These are phyloP conservation scores for Colletotrichum australisinense DNA, from an alignment of 2,329 filamentous ascomycete species.

Conservation along the genomic window DNA sequence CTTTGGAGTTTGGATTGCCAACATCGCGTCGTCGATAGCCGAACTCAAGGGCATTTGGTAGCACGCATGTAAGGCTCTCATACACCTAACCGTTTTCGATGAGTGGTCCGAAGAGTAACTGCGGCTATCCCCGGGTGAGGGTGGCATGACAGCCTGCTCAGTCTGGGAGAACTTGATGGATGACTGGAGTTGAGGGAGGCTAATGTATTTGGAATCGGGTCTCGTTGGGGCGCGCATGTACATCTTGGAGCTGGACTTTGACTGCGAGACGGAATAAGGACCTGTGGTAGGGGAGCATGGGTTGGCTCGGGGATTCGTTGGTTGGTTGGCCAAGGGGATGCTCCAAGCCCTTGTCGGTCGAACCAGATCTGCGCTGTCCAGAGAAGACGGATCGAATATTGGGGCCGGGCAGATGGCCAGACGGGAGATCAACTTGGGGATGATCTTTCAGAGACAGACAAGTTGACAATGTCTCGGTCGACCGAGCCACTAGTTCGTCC, in stretches of 20 bases:
- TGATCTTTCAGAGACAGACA: background rate
- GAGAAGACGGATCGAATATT: background rate
- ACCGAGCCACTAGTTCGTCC: slow-evolving; percentile 14
- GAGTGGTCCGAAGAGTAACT: background rate
- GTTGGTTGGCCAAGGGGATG: background rate
- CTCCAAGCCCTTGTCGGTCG: background rate
- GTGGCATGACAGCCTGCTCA: background rate
- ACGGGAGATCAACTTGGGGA: slow-evolving; percentile 4
- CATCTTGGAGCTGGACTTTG: slow-evolving; percentile 1
- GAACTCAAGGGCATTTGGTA: background rate
- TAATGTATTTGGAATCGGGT: slow-evolving; percentile 20
- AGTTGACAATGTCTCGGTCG: slow-evolving; percentile 28
- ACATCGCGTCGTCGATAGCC: background rate
- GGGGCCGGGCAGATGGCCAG: background rate
- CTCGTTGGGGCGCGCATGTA: background rate
- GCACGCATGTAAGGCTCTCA: background rate
- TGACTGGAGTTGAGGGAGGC: background rate
- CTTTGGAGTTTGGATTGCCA: no score
- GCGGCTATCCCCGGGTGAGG: background rate
- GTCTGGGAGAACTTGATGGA: background rate
- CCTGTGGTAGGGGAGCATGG: background rate
- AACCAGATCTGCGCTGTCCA: background rate
- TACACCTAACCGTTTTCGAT: background rate
- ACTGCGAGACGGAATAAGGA: background rate
- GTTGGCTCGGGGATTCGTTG: background rate